phyloP scores from a whole-genome alignment of 805 yeast species.

The Candida broadrunensis region DNA sequence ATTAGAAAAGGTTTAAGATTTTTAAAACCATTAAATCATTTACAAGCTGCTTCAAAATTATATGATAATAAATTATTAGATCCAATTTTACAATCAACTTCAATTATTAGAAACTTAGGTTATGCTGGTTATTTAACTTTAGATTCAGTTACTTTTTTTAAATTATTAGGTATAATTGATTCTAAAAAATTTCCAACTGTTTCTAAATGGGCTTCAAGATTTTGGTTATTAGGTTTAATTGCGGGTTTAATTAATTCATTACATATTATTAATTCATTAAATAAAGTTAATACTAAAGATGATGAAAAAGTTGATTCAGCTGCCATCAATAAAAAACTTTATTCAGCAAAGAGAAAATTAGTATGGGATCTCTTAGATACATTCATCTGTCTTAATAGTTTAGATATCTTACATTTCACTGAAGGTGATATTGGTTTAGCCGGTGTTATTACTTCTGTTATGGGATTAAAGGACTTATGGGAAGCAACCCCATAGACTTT shows the following conservation, averaged over 20 bases:
- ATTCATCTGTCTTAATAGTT: conserved; percentile 69
- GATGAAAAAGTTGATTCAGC: conserved; percentile 31
- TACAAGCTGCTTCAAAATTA: conserved; percentile 65
- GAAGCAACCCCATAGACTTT: conserved; percentile 21
- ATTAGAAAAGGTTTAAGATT: conserved; percentile 83
- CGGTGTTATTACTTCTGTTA: conserved; percentile 75
- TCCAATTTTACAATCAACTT: conserved; percentile 49
- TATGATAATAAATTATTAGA: conserved; percentile 70
- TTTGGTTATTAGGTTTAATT: conserved; percentile 74
- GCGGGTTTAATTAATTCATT: conserved; percentile 61
- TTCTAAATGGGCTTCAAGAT: conserved; percentile 59
- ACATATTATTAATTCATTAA: conserved; percentile 7
- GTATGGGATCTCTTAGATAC: conserved; percentile 76
- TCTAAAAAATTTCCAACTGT: conserved; percentile 44
- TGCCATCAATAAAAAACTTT: conserved; percentile 41
- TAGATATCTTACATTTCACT: conserved; percentile 56
- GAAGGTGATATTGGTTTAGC: conserved; percentile 84
- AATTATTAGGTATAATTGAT: conserved; percentile 55
- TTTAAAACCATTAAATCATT: conserved; percentile 73
- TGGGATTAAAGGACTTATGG: conserved; percentile 79
- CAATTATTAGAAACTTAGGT: conserved; percentile 56
- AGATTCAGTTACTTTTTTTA: conserved; percentile 63
- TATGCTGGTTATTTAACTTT: conserved; percentile 61
- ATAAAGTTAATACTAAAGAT: conserved; percentile 10
- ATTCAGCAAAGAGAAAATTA: conserved; percentile 56